Evolutionary conservation across 2,329 filamentous ascomycete genomes (phyloP).

Genomic region (Westerdykella aurantiaca): DNA sequence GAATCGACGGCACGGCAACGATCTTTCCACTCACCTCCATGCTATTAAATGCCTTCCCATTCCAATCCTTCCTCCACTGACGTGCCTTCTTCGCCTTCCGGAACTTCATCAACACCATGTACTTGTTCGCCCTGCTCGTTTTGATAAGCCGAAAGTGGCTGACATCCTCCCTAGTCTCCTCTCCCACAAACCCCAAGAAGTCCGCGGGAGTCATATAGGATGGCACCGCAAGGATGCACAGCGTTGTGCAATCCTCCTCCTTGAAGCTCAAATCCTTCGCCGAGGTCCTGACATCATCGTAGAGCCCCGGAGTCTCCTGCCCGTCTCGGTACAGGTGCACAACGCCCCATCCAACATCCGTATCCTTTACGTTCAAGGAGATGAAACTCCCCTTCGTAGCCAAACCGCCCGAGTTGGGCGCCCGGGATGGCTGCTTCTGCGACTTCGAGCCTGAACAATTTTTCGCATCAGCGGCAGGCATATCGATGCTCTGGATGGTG

Average conservation of each 20-base stretch:
- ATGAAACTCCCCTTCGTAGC: conserved; percentile 79
- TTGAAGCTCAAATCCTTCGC: conserved; percentile 31
- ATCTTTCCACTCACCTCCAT: conserved; percentile 61
- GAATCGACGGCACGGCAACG: not conserved
- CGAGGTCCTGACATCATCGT: conserved; percentile 44
- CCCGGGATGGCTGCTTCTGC: conserved; percentile 42
- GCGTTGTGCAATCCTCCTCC: conserved; percentile 69
- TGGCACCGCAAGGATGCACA: conserved; percentile 92
- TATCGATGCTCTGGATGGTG: conserved; percentile 74
- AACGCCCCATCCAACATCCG: conserved; percentile 83
- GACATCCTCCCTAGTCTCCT: conserved; percentile 77
- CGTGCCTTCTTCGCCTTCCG: conserved; percentile 66
- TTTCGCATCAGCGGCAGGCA: conserved; percentile 43
- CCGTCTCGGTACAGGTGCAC: conserved; percentile 90
- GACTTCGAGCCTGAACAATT: conserved; percentile 29
- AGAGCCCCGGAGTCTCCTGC: conserved; percentile 62
- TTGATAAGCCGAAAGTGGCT: conserved; percentile 93
- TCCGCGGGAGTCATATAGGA: conserved; percentile 89
- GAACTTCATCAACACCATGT: conserved; percentile 95
- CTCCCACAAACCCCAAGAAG: conserved; percentile 85
- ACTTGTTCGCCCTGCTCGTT: conserved; percentile 81
- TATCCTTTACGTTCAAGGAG: conserved; percentile 63
- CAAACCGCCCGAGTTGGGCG: conserved; percentile 47
- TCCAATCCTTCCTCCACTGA: conserved; percentile 79
- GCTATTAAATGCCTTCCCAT: conserved; percentile 86